These are phyloP conservation scores for Saitozyma sp. DNA, from an alignment of 768 basidiomycete species.

Conservation along the genomic window DNA sequence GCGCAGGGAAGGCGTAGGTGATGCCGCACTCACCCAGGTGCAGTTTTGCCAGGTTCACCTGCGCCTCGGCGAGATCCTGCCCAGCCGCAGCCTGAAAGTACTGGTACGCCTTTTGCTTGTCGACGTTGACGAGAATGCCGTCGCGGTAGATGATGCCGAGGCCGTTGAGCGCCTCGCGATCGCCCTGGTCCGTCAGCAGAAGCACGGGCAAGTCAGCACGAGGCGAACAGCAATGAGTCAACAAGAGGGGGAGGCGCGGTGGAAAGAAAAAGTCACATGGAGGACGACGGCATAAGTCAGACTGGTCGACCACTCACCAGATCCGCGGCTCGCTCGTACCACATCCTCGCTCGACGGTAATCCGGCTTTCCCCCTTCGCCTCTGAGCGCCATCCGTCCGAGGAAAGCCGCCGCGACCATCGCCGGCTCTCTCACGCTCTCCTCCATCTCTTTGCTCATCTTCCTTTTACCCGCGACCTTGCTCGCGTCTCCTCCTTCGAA, in stretches of 20 bases:
- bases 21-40: conserved; percentile 42
- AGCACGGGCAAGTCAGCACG: neutral
- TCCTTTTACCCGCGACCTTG: conserved; percentile 28
- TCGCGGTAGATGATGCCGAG: conserved; percentile 91
- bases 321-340: conserved; percentile 79
- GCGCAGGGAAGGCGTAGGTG: conserved; percentile 57
- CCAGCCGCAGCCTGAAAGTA: conserved; percentile 78
- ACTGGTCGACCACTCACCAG: conserved; percentile 29
- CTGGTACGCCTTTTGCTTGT: conserved; percentile 64
- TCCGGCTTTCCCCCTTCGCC: conserved; percentile 88
- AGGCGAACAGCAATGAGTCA: neutral
- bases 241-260: neutral
- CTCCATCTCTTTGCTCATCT: conserved; percentile 52
- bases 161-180: conserved; percentile 84
- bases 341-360: conserved; percentile 74
- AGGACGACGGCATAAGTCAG: too few relatives aligned
- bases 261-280: neutral
- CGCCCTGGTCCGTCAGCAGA: conserved; percentile 60
- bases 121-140: conserved; percentile 69
- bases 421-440: conserved; percentile 62
- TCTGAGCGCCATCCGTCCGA: conserved; percentile 90
- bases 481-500: conserved; percentile 13
- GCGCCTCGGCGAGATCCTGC: conserved; percentile 87
- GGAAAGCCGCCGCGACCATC: conserved; percentile 76
- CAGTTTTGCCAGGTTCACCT: conserved; percentile 81